These are phyloP conservation scores for Karstenula rhodostoma DNA, from an alignment of 2,329 filamentous ascomycete genomes.

Conservation along the genomic window DNA sequence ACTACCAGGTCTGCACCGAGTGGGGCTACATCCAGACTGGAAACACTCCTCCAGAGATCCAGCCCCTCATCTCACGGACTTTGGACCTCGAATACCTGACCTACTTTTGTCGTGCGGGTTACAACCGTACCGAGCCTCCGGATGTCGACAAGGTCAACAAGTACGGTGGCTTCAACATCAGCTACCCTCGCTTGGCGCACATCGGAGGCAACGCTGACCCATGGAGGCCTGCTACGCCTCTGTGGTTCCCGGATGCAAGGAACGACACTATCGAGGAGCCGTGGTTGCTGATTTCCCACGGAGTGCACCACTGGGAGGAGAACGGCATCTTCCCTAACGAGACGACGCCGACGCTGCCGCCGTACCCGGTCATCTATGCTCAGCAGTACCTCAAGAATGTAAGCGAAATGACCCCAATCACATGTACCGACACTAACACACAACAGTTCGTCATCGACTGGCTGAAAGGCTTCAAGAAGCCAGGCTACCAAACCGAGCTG, in stretches of 20 bases:
- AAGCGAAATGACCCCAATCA: not conserved
- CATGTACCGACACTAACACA: not conserved
- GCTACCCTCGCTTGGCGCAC: constrained; percentile 77
- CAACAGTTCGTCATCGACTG: constrained; percentile 68
- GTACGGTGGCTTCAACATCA: constrained; percentile 76
- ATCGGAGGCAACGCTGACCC: constrained; percentile 82
- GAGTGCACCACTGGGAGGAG: constrained; percentile 84
- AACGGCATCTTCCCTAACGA: constrained; percentile 72
- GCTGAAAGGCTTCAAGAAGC: constrained; percentile 55
- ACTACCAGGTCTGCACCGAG: constrained; percentile 62
- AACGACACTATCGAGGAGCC: constrained; percentile 71
- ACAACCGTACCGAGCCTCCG: constrained; percentile 72
- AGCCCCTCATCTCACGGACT: constrained; percentile 76
- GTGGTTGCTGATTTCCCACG: constrained; percentile 75
- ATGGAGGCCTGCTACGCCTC: constrained; percentile 77
- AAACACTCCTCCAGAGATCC: constrained; percentile 68
- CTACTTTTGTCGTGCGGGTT: constrained; percentile 70
- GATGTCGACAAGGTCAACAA: constrained; percentile 75
- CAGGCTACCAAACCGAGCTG: not conserved
- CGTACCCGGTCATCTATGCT: constrained; percentile 63
- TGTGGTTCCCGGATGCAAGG: constrained; percentile 68
- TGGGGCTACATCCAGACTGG: constrained; percentile 85
- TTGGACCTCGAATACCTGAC: constrained; percentile 70
- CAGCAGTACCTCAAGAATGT: constrained; percentile 64
- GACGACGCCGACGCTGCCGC: constrained; percentile 66